Conservation (phyloP, 2,329 filamentous ascomycete species). For the Colletotrichum sp. region DNA sequence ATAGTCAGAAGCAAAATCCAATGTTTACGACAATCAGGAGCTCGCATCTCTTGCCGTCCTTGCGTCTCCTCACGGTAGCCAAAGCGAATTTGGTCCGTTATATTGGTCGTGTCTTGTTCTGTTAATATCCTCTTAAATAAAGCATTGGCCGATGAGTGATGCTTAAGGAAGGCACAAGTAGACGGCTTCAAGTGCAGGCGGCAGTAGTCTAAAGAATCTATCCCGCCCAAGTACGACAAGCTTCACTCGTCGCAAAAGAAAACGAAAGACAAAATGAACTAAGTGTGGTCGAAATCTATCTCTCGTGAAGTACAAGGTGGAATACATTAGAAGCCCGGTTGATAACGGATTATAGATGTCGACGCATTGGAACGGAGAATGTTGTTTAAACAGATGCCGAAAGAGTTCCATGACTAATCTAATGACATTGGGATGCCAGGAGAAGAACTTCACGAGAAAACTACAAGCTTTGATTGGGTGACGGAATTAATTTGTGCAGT, state of each 20-base stretch:
- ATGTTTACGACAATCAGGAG: neutral
- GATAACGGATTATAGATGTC: neutral
- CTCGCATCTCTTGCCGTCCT: fast-evolving
- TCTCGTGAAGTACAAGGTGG: neutral
- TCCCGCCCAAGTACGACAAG: neutral
- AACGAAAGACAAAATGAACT: no score
- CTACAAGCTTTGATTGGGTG: no score
- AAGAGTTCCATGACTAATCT: neutral
- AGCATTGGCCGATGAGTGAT: neutral
- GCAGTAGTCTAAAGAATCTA: neutral
- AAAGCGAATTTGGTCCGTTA: neutral
- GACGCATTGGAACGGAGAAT: neutral
- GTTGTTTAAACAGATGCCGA: neutral
- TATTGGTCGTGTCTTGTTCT: fast-evolving
- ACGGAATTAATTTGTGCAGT: no score
- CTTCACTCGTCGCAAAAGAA: fast-evolving
- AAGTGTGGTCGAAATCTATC: no score
- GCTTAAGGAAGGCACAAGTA: neutral
- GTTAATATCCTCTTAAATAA: no score
- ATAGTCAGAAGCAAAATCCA: neutral
- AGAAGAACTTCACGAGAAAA: no score
- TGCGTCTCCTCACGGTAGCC: no score
- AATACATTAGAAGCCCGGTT: neutral
- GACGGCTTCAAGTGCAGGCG: fast-evolving
- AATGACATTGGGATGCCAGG: no score